Percentiles rank a stretch among this genome's conserved stretches.
Conservation (phyloP, 202 grass and related monocot genomes). For the Setaria viridis region DNA sequence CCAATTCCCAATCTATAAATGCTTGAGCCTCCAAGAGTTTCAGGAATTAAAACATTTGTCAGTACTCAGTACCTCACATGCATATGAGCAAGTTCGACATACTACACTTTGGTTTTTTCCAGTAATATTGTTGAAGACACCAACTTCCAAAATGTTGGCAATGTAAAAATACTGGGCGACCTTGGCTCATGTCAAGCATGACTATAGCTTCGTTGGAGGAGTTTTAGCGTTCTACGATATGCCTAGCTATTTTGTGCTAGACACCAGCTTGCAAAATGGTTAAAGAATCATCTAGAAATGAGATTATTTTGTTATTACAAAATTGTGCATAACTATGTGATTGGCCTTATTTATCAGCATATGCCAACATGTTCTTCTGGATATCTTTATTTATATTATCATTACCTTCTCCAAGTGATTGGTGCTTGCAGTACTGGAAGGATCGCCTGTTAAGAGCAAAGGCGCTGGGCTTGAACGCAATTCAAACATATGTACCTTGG, state of each 20-base stretch:
- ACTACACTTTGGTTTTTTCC: not conserved
- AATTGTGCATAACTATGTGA: not conserved
- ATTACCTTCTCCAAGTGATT: slow-evolving; percentile 33
- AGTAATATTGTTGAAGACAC: not conserved
- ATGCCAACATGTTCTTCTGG: not conserved
- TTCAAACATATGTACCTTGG: slow-evolving; percentile 98
- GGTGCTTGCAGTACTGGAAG: slow-evolving; percentile 83
- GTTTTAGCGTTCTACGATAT: not conserved
- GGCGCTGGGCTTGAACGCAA: slow-evolving; percentile 88
- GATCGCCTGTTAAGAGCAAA: slow-evolving; percentile 93
- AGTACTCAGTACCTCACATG: not conserved
- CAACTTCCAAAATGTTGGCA: not conserved
- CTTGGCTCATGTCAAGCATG: not conserved
- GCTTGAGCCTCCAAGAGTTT: not conserved
- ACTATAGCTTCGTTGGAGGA: not conserved
- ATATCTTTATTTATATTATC: slow-evolving; percentile 20
- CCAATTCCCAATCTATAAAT: not conserved
- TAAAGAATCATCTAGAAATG: not conserved
- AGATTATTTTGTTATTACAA: not conserved
- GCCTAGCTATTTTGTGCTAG: not conserved
- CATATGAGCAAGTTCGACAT: not conserved
- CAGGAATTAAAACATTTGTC: not conserved
- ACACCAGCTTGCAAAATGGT: not conserved
- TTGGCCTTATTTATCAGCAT: not conserved
- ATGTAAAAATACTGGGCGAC: not conserved